A percentile compares a stretch with the other conserved stretches of the same genome.
Evolutionary conservation across 106 monocot species (phyloP).

Genomic region (Dactylorhiza incarnata): DNA sequence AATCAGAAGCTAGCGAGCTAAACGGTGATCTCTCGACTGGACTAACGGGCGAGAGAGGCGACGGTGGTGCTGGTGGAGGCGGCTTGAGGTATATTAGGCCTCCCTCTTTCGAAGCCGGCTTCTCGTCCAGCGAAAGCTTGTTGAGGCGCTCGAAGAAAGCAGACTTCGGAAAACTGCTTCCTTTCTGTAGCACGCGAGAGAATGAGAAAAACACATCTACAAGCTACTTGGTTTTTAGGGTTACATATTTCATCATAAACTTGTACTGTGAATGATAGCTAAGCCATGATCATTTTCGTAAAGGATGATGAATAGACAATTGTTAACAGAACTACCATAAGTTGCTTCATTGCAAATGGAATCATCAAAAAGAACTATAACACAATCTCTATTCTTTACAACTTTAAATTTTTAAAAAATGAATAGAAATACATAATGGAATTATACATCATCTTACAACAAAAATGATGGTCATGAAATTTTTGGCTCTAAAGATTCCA

Average conservation of each 20-base stretch:
- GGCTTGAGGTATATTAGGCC: constrained; percentile 35
- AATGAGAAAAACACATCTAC: neutral
- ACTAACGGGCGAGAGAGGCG: constrained; percentile 52
- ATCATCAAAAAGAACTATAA: too few species aligned
- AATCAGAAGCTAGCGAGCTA: constrained; percentile 13
- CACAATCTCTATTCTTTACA: too few species aligned
- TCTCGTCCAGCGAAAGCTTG: constrained; percentile 49
- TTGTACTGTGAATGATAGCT: neutral
- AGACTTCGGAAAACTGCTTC: constrained; percentile 27
- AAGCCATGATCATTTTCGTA: neutral
- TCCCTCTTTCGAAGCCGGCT: constrained; percentile 28
- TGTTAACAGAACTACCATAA: too few species aligned
- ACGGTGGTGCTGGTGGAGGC: constrained; percentile 76
- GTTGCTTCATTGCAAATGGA: too few species aligned
- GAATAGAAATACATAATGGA: too few species aligned
- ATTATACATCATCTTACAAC: too few species aligned
- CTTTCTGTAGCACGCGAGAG: constrained; percentile 40
- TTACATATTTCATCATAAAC: neutral
- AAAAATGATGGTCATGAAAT: too few species aligned
- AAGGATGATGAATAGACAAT: neutral
- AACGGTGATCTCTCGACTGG: constrained; percentile 25
- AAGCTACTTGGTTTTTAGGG: neutral
- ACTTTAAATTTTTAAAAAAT: too few species aligned
- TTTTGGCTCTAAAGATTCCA: too few species aligned
- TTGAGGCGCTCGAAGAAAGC: constrained; percentile 50